Base-by-base conservation (phyloP, 768 basidiomycete genomes). In the Trametes cinnabarina region DNA sequence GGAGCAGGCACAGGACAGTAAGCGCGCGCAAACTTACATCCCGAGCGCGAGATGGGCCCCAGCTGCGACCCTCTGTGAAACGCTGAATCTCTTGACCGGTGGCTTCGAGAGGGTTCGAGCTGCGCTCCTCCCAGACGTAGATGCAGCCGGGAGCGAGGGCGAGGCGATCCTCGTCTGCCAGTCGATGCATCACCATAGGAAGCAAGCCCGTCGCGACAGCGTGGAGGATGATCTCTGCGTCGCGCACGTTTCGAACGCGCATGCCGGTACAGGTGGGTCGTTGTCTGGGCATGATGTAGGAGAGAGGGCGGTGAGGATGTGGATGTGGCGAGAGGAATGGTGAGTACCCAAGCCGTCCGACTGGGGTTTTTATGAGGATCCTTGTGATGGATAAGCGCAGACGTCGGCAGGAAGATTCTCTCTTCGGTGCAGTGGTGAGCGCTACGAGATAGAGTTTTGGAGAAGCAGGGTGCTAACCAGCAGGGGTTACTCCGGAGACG, bases 121-220 rank as follows among this genome's bases (percentile, higher is more conserved):
- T 69, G 19, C 72, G 70, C 47, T 75, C 74, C 57, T 74, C 74
- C 74, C 74, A 75, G 46, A 75, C 74, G 57, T 75, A 75, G 47
- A 75, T 68, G 56, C 71, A 69, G 46, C 74, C 74, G 2, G 73
- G 61, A 15, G 65, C 61, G 34, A 75, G 62, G 1, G 66, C 70
- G 47, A 71, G 65, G 3, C 76, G 67, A 51, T 76, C 76, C 26
- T 74, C 75, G 57, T 73, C 70, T 55, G 72, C 73, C 44, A 77
- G 73, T 19, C 76, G 73, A 32, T 74, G 73, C 35, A 57, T 60
- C 54, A 76, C 69, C 69, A 77, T 75, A 37, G 72, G 72, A 32
- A 76, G 69, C 7, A 65, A 52, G 17, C 66, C 61, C 28, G 66
- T 53, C 14, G 62, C 53, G 42, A 76, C 76, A 42, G 74, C 76